Evolutionary conservation across 2,329 filamentous ascomycete genomes (phyloP), one percentile per base, ranked within the genome.

Genomic region (Hypomyces rosellus): DNA sequence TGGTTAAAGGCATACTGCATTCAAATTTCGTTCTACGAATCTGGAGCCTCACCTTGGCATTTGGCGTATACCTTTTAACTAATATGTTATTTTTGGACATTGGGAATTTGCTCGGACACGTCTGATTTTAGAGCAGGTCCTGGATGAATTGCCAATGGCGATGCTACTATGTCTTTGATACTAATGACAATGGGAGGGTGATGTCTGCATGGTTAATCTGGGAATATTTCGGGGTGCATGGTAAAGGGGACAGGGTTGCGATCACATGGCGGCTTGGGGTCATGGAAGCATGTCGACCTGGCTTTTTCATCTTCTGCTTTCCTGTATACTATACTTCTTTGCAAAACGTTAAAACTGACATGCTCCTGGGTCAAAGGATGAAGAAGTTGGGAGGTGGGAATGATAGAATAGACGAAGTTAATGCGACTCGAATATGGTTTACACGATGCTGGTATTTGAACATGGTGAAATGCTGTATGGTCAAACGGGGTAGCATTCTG

Each of bases 171-270:
- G 59, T 62, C 59, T 56, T 57, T 55, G 56, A 55, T 52, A 55
- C 59, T 60, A 54, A 61, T 61, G 63, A 67, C 60, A 58, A 63
- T 48, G 55, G 62, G 55, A 51, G 56, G 58, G 56, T 61, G 63
- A 59, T 47, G 61, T 55, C 59, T 62, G 57, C 55, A 61, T 56
- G 61, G 55, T 54, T 52, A 49, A 52, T 51, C 34, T 36, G 33
- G 46, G 47, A 34, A 39, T 42, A 43, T 51, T 45, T 25, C 30
- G 55, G 54, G 49, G 45, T 48, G 37, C 48, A 55, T 49, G 56
- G 40, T 47, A 53, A 34, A 47, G 34, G 18, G 43, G 34, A 46
- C 34, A 39, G 47, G 45, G 41, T 45, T 46, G 22, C 45, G 34
- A 39, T 51, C 46, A 42, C 43, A 40, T 46, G 49, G 50, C 50